Base-by-base conservation (phyloP, 2,329 filamentous ascomycete species). In the Coniochaeta ligniaria region DNA sequence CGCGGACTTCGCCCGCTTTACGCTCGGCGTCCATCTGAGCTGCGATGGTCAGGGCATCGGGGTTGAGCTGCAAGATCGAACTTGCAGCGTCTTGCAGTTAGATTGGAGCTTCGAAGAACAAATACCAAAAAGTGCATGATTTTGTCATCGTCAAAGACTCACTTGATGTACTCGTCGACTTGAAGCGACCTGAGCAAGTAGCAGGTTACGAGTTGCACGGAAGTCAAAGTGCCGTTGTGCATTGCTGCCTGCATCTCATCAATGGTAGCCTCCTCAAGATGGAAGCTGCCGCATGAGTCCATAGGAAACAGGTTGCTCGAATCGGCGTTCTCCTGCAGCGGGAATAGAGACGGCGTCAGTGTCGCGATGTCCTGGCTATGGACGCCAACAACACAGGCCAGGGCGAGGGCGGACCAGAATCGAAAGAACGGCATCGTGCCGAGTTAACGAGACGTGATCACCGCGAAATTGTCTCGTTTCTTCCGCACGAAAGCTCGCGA, bases 191-290 rank as follows among this genome's bases (percentile, higher is more conserved):
- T 76, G 60, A 81, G 75, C 41, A 88, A 67, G 70, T 90, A 90
- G 73, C 87, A 90, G n/a, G 73, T 68, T 9, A 83, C 76, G 24
- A 90, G 74, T 63, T 88, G 77, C 26, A 81, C 78, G 20, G 80
- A 82, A 0, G 82, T 87, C 61, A 90, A 72, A 12, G 69, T 74
- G 5, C 83, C 82, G n/a, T 72, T 71, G 7, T 66, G 66, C 78
- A 91, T 78, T 33, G 81, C 80, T 5, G 72, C 67, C 66, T 90
- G 87, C 66, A 92, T 80, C 62, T 88, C 74, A 63, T 89, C 86
- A 63, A 91, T 88, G 7, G 83, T 87, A 17, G 86, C 86, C 70
- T 91, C 88, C 71, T 90, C 86, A 17, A 91, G 75, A 56, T 76
- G 74, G 65, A 89, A 79, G 11, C 80, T 81, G 60, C 81, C 73